Base-by-base conservation (phyloP, 352 stramenopile genomes). In the Phytophthora pseudosyringae region DNA sequence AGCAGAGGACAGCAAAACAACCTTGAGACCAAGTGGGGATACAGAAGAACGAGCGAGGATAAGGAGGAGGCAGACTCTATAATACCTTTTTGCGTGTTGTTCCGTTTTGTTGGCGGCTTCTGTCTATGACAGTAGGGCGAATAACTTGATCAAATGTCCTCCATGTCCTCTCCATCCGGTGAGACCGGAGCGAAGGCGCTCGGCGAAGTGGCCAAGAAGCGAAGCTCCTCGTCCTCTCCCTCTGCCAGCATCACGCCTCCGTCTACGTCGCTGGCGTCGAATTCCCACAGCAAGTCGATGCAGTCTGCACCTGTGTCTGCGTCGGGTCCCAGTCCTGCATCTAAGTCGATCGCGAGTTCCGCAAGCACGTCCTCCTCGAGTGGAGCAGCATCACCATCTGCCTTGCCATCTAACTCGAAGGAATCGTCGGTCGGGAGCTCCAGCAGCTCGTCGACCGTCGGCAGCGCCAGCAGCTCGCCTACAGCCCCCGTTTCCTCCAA, bases 221-320 rank as follows among this genome's bases (percentile, higher is more conserved):
- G 59, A 16, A 73, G 47, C 16, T 69, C 65, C 18, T 66, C 50
- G 46, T 72, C 54, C 28, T 70, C 65, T 4, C 38, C 41, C 43
- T 49, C 59, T 2, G 65, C 54, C 28, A 69, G 35, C 51, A 65
- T 57, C 3, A 10, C 41, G 4, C 21, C 29, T 39, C 44, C 64
- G 13, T 53, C 57, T 11, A 68, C 58, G 9, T 51, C 65, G 28
- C 28, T 36, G 8, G 65, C 45, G 28, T 73, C 65, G 1, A 73
- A 41, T 3, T 66, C 59, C 59, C 65, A 69, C 32, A 69, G 26
- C 59, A 73, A 69, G 10, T 73, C 66, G 16, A 66, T 64, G 5
- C 39, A 13, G 47, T 69, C 65, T n/a, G 6, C 49, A 26, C 28
- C 63, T 31, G 12, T 43, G 36, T 43, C 38, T 12, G 18, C 18